A percentile compares a stretch with the other conserved stretches of the same genome.
Evolutionary conservation across 441 rosid genomes (phyloP).

Genomic region (Heliophila coronopifolia): DNA sequence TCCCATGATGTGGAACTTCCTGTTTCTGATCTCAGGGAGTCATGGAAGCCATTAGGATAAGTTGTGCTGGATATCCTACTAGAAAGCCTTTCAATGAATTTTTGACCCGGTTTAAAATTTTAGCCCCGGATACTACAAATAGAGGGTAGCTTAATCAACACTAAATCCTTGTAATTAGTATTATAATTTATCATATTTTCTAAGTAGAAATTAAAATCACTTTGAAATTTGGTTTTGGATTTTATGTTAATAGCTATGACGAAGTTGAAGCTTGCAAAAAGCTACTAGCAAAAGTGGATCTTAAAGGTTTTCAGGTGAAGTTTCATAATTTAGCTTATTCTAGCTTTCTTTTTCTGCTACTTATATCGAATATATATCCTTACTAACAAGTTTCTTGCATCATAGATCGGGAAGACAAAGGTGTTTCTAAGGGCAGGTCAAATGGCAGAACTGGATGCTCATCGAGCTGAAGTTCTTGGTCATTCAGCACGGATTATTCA

Average conservation of each 20-base stretch:
- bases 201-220: neutral
- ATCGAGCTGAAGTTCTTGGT: conserved; percentile 69
- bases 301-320: conserved; percentile 82
- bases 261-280: conserved; percentile 68
- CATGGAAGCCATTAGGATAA: conserved; percentile 97
- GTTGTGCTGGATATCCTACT: conserved; percentile 96
- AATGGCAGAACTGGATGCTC: conserved; percentile 96
- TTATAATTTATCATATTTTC: conserved; percentile 6
- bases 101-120: conserved; percentile 54
- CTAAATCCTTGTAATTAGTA: conserved; percentile 3
- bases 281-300: conserved; percentile 72
- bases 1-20: neutral
- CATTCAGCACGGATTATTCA: conserved; percentile 69
- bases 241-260: conserved; percentile 39
- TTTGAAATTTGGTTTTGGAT: conserved; percentile 14
- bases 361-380: neutral
- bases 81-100: conserved; percentile 78
- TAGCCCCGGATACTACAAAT: conserved; percentile 52
- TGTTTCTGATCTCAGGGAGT: conserved; percentile 60
- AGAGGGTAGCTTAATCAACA: conserved; percentile 44
- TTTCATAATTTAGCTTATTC: neutral
- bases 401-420: conserved; percentile 85
- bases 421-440: conserved; percentile 96
- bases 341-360: conserved; percentile 6
- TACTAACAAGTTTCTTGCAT: conserved; percentile 7